Evolutionary conservation across 2,329 filamentous ascomycete genomes (phyloP), one percentile per base, ranked within the genome.

Genomic region (Pochonia chlamydosporia): DNA sequence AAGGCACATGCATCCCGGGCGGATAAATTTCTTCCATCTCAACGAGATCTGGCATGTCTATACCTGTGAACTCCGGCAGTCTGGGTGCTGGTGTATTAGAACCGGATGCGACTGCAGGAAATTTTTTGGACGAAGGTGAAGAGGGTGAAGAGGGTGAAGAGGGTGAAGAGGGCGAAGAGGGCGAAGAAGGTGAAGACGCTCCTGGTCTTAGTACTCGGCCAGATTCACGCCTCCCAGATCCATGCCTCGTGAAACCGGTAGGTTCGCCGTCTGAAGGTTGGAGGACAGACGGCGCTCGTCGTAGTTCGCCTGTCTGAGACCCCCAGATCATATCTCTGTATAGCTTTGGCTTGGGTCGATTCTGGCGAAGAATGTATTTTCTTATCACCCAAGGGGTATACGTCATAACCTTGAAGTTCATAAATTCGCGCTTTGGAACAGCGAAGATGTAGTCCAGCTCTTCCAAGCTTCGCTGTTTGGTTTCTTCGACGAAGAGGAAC

Each of bases 401-500:
- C 11, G 52, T 44, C 0, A 49, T 40, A 2, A 67, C 33, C 52
- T 72, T 68, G 43, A 66, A 65, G 3, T 51, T 53, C 23, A 67
- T 63, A 44, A 73, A 73, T 6, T 56, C 54, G n/a, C 57, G 52
- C 53, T 73, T 72, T 9, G 60, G 59, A 30, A 58, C 57, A 25
- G 46, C 65, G 47, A 71, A 72, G 28, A 72, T 59, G 33, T 62
- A 55, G 40, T 69, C 65, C 8, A 72, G 57, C 31, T 70, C 66
- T 46, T 72, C 68, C 14, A 72, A 59, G 20, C 61, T 68, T 14
- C 62, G 61, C 11, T 61, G 57, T 49, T 68, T 69, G 2, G 69
- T 72, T 58, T 72, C 69, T 45, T 72, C 68, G 7, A 72, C 63
- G 3, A 72, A 52, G 1, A 75, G 56, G 54, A 73, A 72, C 4